phyloP scores from a whole-genome alignment of 2,329 filamentous ascomycete species.

The Penicillium decumbens region DNA sequence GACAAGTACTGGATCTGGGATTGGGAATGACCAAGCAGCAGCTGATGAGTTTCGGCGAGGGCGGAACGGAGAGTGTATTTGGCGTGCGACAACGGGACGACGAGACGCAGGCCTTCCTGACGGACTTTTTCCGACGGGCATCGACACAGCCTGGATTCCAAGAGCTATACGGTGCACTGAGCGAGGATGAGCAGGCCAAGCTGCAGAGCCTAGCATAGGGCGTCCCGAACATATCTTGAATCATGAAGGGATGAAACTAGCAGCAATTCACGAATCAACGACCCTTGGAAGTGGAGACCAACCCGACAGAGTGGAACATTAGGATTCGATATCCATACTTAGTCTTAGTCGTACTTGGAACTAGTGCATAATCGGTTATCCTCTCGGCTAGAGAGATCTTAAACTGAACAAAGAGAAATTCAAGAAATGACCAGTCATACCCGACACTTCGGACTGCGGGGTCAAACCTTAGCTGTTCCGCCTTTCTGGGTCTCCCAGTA shows the following conservation, averaged over 20 bases:
- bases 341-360: background rate
- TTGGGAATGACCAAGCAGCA: conserved; percentile 65
- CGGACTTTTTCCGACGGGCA: conserved; percentile 68
- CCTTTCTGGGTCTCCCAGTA: conserved; percentile 8
- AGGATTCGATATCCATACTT: background rate
- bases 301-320: background rate
- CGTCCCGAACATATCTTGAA: background rate
- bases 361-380: no score
- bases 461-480: background rate
- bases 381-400: background rate
- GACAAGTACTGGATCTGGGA: conserved; percentile 71
- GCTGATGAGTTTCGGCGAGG: conserved; percentile 69
- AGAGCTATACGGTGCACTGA: conserved; percentile 53
- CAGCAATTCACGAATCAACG: background rate
- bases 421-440: background rate
- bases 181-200: conserved; percentile 47
- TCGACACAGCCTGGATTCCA: conserved; percentile 53
- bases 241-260: background rate
- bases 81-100: conserved; percentile 68
- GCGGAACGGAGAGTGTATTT: conserved; percentile 46
- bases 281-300: background rate
- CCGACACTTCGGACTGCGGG: conserved; percentile 7
- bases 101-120: conserved; percentile 80
- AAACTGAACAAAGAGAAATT: background rate
- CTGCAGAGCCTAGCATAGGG: conserved; percentile 31